Conservation (phyloP, 441 rosid genomes). For the Corymbia citriodora region DNA sequence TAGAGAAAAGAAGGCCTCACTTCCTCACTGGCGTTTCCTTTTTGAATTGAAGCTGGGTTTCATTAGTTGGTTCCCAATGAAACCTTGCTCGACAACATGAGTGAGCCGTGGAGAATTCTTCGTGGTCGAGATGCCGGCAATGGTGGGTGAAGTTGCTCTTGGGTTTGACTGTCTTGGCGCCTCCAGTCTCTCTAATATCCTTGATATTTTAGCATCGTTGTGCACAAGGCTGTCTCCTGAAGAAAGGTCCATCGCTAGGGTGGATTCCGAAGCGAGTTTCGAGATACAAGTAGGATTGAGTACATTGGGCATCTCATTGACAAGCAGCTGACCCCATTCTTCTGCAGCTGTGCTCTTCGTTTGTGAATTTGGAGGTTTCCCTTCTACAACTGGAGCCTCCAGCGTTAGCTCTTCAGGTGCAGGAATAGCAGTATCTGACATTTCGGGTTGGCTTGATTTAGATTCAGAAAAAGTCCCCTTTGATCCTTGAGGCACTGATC, state of each 20-base stretch:
- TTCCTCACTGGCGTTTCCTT: conserved; percentile 42
- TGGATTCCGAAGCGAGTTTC: conserved; percentile 21
- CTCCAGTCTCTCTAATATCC: conserved; percentile 86
- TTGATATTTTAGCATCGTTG: conserved; percentile 58
- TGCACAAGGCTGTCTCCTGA: conserved; percentile 38
- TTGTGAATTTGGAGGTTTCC: conserved; percentile 6
- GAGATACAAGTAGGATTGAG: conserved; percentile 38
- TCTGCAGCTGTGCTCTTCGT: conserved; percentile 26
- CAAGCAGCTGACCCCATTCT: conserved; percentile 89
- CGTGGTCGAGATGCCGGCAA: conserved; percentile 17
- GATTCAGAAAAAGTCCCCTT: conserved; percentile 26
- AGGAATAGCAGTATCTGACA: conserved; percentile 15
- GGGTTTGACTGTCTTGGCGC: conserved; percentile 59
- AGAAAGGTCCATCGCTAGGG: conserved; percentile 22
- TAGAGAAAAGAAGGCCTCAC: neutral
- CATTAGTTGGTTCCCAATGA: conserved; percentile 57
- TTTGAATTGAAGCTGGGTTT: conserved; percentile 71
- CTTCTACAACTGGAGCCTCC: conserved; percentile 26
- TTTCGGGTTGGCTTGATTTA: conserved; percentile 23
- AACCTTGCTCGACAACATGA: conserved; percentile 29
- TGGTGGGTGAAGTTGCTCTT: conserved; percentile 45
- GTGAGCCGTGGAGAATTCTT: conserved; percentile 45
- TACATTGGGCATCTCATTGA: conserved; percentile 38
- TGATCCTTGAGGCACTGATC: conserved; percentile 34
- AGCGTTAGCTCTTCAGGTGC: conserved; percentile 20